These are phyloP conservation scores for Apiotrichum veenhuisii DNA, from an alignment of 1,284 basidiomycete genomes.

Conservation along the genomic window DNA sequence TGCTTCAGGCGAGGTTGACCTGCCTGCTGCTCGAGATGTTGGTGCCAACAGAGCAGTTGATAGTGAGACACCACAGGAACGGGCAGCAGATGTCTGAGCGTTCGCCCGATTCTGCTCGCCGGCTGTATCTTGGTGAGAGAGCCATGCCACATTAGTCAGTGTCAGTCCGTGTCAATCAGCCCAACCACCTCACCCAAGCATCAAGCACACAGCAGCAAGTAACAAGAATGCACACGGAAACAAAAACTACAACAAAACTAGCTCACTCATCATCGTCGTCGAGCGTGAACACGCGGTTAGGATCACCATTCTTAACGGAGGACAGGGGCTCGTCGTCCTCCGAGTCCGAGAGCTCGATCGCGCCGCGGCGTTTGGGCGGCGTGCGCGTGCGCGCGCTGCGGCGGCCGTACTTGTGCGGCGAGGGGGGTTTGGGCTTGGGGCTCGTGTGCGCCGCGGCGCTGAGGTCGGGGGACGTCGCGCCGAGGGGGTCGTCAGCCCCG, in stretches of 20 bases:
- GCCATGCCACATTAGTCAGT: no score
- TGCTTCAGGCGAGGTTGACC: no score
- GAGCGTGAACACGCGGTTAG: conserved; percentile 9
- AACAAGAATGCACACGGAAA: no score
- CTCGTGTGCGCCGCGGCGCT: not conserved
- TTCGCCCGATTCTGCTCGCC: no score
- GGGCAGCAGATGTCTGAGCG: no score
- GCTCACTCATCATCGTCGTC: conserved; percentile 11
- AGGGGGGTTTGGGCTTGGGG: not conserved
- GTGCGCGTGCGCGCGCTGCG: not conserved
- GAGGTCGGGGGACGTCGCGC: not conserved
- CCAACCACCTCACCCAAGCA: no score
- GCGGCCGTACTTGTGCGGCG: not conserved
- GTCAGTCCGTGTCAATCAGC: no score
- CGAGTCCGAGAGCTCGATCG: not conserved
- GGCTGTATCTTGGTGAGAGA: no score
- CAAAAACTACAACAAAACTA: not conserved
- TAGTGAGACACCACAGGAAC: no score
- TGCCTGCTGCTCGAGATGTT: no score
- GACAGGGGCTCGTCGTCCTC: not conserved
- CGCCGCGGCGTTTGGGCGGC: not conserved
- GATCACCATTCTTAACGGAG: not conserved
- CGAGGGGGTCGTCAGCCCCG: not conserved
- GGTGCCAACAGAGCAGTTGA: no score
- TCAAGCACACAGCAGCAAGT: no score